Percentiles rank a stretch among this genome's conserved stretches.
phyloP scores from a whole-genome alignment of 2,329 filamentous ascomycete species.

The Aspergillus cejpii region DNA sequence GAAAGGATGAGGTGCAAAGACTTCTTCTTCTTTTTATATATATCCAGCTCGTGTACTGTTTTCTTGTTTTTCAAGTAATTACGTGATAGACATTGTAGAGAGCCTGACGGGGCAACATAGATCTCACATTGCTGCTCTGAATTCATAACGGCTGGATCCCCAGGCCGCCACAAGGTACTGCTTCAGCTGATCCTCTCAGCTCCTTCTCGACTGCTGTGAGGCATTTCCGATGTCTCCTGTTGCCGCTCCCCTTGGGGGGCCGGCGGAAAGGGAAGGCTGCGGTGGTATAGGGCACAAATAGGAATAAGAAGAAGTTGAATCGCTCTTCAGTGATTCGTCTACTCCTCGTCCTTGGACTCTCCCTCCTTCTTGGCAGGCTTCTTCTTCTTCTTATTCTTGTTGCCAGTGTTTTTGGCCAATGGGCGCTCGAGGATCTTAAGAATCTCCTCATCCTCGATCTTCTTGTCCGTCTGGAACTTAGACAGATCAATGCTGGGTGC shows the following conservation, averaged over 20 bases:
- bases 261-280: neutral
- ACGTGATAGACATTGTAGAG: slow-evolving; percentile 13
- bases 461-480: slow-evolving; percentile 92
- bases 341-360: slow-evolving; percentile 40
- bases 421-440: slow-evolving; percentile 91
- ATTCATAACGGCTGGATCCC: neutral
- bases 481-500: slow-evolving; percentile 69
- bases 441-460: slow-evolving; percentile 92
- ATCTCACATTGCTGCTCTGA: slow-evolving; percentile 2
- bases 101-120: slow-evolving; percentile 1
- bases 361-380: slow-evolving; percentile 47
- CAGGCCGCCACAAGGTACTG: neutral
- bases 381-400: slow-evolving; percentile 88
- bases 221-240: neutral
- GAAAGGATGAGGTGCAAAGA: neutral
- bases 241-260: neutral
- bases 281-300: neutral
- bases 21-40: slow-evolving; percentile 4
- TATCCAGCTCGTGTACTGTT: slow-evolving; percentile 10
- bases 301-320: neutral
- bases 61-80: slow-evolving; percentile 12
- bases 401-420: slow-evolving; percentile 54
- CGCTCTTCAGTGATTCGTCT: slow-evolving; percentile 20
- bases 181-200: neutral
- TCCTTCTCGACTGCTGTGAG: neutral